phyloP scores from a whole-genome alignment of 352 stramenopile species.

The Phytophthora chlamydospora region DNA sequence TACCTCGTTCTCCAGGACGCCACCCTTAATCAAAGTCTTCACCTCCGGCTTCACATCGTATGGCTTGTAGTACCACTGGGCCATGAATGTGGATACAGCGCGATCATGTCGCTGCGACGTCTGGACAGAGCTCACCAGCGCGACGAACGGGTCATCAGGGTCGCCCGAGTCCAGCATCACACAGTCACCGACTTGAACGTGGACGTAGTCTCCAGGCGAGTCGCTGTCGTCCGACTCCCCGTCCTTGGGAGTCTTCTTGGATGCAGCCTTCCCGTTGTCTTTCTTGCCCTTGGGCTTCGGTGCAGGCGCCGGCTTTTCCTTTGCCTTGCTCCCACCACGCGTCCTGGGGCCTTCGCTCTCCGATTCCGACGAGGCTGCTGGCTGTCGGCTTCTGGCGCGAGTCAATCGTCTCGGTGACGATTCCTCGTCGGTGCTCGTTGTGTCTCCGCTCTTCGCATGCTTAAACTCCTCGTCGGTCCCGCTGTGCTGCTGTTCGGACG shows the following conservation, averaged over 20 bases:
- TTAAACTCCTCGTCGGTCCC: slow-evolving; percentile 22
- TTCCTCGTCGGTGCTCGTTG: slow-evolving; percentile 36
- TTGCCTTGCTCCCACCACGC: slow-evolving; percentile 28
- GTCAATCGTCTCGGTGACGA: slow-evolving; percentile 27
- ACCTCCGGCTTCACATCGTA: slow-evolving; percentile 75
- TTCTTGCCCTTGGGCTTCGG: slow-evolving; percentile 21
- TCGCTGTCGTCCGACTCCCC: slow-evolving; percentile 55
- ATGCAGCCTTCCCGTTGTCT: slow-evolving; percentile 1
- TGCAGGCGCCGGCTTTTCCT: slow-evolving; percentile 8
- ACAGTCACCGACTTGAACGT: slow-evolving; percentile 77
- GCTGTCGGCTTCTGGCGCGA: slow-evolving; percentile 18
- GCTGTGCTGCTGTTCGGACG: slow-evolving; percentile 1
- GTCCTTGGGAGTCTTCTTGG: slow-evolving; percentile 29
- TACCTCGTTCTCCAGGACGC: slow-evolving; percentile 72
- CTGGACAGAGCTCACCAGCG: slow-evolving; percentile 78
- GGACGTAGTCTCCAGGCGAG: slow-evolving; percentile 58
- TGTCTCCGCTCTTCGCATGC: slow-evolving; percentile 24
- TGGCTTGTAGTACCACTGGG: slow-evolving; percentile 88
- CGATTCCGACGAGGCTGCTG: slow-evolving; percentile 20
- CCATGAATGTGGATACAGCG: slow-evolving; percentile 63
- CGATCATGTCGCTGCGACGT: slow-evolving; percentile 57
- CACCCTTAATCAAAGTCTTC: slow-evolving; percentile 59
- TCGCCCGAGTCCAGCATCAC: slow-evolving; percentile 81
- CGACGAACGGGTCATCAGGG: slow-evolving; percentile 66
- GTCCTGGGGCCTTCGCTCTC: slow-evolving; percentile 30